A percentile compares a stretch with the other conserved stretches of the same genome.
Evolutionary conservation across 768 basidiomycete genomes (phyloP).

Genomic region (Lactarius pseudohatsudake): DNA sequence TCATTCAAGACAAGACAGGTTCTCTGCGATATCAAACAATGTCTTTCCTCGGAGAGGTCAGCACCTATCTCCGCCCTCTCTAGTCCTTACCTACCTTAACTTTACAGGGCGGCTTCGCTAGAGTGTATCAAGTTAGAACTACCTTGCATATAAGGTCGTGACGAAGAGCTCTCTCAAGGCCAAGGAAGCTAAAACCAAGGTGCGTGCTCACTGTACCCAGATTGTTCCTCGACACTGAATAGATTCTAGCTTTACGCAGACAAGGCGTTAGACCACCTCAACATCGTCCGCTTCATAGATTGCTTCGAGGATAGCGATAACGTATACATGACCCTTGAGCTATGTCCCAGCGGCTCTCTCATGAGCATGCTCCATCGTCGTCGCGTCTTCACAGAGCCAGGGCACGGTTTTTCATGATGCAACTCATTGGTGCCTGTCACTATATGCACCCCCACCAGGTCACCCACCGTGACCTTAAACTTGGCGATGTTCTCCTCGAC

Average conservation of each 20-base stretch:
- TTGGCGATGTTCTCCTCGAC: conserved; percentile 94
- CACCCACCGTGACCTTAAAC: conserved; percentile 44
- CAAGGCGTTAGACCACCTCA: too few species aligned
- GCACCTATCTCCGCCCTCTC: background rate
- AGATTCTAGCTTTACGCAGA: too few species aligned
- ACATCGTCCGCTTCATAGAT: too few species aligned
- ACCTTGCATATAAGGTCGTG: conserved; percentile 90
- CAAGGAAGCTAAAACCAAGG: conserved; percentile 84
- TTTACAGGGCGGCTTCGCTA: conserved; percentile 83
- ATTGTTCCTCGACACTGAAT: too few species aligned
- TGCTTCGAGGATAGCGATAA: too few species aligned
- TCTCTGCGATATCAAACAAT: too few species aligned
- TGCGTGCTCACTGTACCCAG: conserved; percentile 35
- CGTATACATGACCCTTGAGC: too few species aligned
- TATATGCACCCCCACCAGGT: conserved; percentile 98
- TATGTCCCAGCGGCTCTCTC: conserved; percentile 62
- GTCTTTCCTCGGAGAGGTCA: too few species aligned
- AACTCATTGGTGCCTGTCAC: conserved; percentile 92
- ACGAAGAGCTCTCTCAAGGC: conserved; percentile 88
- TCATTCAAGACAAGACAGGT: too few species aligned
- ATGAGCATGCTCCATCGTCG: conserved; percentile 91
- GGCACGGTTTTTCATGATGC: conserved; percentile 88
- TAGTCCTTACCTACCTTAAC: conserved; percentile 1
- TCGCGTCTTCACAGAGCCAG: conserved; percentile 85
- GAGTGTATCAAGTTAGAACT: conserved; percentile 89